Percentiles rank a stretch among this genome's conserved stretches.
These are phyloP conservation scores for Protomyces gravidus DNA, from an alignment of 1,139 yeast genomes.

Conservation along the genomic window DNA sequence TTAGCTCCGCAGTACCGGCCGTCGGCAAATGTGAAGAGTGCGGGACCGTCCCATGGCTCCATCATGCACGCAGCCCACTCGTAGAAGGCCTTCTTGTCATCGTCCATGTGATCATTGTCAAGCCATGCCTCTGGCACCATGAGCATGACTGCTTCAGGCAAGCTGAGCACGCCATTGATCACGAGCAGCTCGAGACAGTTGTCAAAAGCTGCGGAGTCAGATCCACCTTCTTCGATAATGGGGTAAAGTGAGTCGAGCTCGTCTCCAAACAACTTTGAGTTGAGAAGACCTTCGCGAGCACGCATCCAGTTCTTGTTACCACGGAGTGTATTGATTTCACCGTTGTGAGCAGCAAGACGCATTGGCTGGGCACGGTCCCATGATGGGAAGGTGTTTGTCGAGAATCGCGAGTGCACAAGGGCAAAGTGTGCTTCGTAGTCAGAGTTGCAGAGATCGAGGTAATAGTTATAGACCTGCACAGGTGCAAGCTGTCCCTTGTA, in stretches of 20 bases:
- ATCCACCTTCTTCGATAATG: conserved; percentile 96
- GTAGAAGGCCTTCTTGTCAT: conserved; percentile 86
- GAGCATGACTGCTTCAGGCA: conserved; percentile 97
- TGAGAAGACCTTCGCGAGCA: conserved; percentile 96
- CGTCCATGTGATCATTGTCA: conserved; percentile 74
- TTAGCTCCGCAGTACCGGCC: conserved; percentile 98
- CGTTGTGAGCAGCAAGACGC: conserved; percentile 97
- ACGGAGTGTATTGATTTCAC: conserved; percentile 94
- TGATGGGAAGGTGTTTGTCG: conserved; percentile 96
- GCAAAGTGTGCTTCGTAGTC: conserved; percentile 96
- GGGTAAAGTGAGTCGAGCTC: conserved; percentile 89
- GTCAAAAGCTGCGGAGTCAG: conserved; percentile 98
- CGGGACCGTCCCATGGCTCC: conserved; percentile 99
- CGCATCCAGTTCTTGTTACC: conserved; percentile 99
- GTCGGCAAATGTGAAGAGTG: conserved; percentile 91
- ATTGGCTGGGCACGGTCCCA: conserved; percentile 99
- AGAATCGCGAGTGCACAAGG: conserved; percentile 92
- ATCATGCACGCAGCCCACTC: conserved; percentile 99
- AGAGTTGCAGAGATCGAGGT: conserved; percentile 85
- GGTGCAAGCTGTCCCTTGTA: conserved; percentile 98
- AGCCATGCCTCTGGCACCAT: conserved; percentile 99
- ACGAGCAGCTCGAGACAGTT: conserved; percentile 88
- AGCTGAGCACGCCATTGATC: conserved; percentile 81
- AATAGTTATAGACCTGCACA: conserved; percentile 88
- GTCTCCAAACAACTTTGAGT: conserved; percentile 79